Evolutionary conservation across 352 stramenopile genomes (phyloP), one percentile per base, ranked within the genome.

Genomic region (Globisporangium ultimum): DNA sequence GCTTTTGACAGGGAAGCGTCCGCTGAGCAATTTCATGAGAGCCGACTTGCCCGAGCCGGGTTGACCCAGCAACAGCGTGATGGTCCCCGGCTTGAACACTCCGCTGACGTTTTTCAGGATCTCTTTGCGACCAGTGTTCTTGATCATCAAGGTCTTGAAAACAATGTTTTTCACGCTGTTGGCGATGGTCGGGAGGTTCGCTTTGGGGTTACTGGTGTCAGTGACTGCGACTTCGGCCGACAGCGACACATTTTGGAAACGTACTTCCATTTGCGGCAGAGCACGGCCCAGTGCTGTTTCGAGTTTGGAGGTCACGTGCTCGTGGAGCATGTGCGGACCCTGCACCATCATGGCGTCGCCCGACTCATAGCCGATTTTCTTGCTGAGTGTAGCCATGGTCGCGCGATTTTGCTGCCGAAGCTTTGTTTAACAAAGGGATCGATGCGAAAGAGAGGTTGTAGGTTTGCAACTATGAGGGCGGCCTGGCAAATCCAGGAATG

Each of bases 11-110:
- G 42, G 47, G 34, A 66, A 64, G 4, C 47, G 24, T 6, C 54
- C 53, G 22, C 49, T 53, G 32, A 66, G 66, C 45, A 71, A 54
- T 41, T 75, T 75, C 55, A 75, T 60, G 15, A 84, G 53, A 2
- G 72, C 66, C 1, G 74, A 82, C 49, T 84, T 84, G 20, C 74
- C 74, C 5, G 42, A 84, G 34, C 54, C 64, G 4, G 64, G 64
- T 11, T 69, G 64, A 3, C 64, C 64, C 5, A 70, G 60, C 28
- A 70, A 42, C 4, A 70, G 47, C 36, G 64, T 70, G 17, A 70
- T 61, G 18, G 24, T 24, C 1, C 61, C 64, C 0, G 64, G 64
- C 12, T 66, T 53, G 55, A 80, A 61, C 43, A 70, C 65, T 56
- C 72, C 36, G 38, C 47, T 53, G 38, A 67, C 38, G 32, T 66